These are phyloP conservation scores for Myriosclerotinia scirpicola DNA, from an alignment of 2,329 filamentous ascomycete genomes.

Conservation along the genomic window DNA sequence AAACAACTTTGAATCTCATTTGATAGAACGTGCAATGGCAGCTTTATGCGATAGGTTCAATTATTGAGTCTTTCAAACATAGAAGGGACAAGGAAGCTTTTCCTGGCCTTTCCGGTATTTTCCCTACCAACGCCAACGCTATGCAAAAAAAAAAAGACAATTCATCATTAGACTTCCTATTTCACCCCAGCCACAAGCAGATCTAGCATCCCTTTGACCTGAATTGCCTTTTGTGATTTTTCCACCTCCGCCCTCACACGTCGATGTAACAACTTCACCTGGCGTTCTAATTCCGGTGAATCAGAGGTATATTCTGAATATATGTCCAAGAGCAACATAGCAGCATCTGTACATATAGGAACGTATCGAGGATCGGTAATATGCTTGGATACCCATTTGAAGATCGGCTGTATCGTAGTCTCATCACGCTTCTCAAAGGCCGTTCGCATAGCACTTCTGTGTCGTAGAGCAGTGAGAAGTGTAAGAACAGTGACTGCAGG, in stretches of 20 bases:
- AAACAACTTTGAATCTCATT: neutral
- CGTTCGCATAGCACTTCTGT: slow-evolving; percentile 79
- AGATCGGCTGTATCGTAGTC: slow-evolving; percentile 73
- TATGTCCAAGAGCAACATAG: slow-evolving; percentile 78
- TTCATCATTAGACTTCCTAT: slow-evolving; percentile 27
- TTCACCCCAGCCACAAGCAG: slow-evolving; percentile 59
- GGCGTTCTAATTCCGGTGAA: slow-evolving; percentile 68
- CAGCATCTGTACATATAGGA: slow-evolving; percentile 77
- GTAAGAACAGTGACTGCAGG: slow-evolving; percentile 67
- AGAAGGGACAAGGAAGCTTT: slow-evolving; percentile 23
- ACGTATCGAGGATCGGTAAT: slow-evolving; percentile 83
- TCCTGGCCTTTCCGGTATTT: slow-evolving; percentile 24
- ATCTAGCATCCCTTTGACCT: slow-evolving; percentile 86
- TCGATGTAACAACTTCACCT: slow-evolving; percentile 67
- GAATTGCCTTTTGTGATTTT: slow-evolving; percentile 76
- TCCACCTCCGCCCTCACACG: slow-evolving; percentile 77
- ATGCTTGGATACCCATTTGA: slow-evolving; percentile 79
- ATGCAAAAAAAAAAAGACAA: slow-evolving; percentile 41
- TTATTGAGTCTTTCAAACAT: slow-evolving; percentile 22
- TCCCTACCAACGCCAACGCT: slow-evolving; percentile 43
- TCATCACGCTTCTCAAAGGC: slow-evolving; percentile 82
- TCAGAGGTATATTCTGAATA: slow-evolving; percentile 79
- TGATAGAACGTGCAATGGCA: neutral
- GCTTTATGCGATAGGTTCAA: slow-evolving; percentile 21
- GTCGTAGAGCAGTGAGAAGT: slow-evolving; percentile 78